Evolutionary conservation across 306 rosid genomes (phyloP).

Genomic region (Corylus avellana): DNA sequence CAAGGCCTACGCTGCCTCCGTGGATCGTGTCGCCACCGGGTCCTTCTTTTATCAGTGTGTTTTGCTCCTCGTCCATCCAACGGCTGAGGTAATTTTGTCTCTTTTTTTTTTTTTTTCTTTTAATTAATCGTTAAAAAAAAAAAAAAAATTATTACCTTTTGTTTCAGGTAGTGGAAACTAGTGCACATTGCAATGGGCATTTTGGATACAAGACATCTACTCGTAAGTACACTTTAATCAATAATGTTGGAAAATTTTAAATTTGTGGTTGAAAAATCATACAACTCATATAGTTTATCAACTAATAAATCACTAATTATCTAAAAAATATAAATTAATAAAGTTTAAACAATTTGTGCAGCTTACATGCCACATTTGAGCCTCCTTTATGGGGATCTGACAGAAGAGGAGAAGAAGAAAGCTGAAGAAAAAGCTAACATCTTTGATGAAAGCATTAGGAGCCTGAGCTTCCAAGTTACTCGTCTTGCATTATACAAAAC

Average conservation of each 20-base stretch:
- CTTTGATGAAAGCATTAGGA: constrained; percentile 49
- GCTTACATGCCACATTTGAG: constrained; percentile 90
- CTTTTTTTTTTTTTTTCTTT: not conserved
- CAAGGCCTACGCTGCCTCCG: constrained; percentile 56
- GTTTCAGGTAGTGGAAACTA: constrained; percentile 57
- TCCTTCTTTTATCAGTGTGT: constrained; percentile 74
- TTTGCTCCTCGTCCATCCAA: constrained; percentile 69
- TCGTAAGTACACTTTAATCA: constrained; percentile 33
- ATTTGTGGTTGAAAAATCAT: too few relatives aligned
- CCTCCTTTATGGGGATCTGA: constrained; percentile 65
- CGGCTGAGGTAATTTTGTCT: constrained; percentile 40
- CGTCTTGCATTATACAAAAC: constrained; percentile 83
- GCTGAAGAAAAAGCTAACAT: constrained; percentile 54
- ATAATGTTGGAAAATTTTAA: too few relatives aligned
- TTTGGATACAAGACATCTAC: constrained; percentile 53
- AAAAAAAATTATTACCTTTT: not conserved
- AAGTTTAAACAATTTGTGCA: constrained; percentile 23
- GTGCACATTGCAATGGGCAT: constrained; percentile 48
- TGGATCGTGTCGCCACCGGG: constrained; percentile 63
- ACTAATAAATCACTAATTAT: too few relatives aligned
- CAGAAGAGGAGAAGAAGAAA: constrained; percentile 69
- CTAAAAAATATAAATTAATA: too few relatives aligned
- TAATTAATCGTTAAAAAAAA: not conserved
- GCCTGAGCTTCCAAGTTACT: constrained; percentile 59
- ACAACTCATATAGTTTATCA: too few relatives aligned